phyloP scores from a whole-genome alignment of 148 eudicot genomes.

The Rhododendron henanense region DNA sequence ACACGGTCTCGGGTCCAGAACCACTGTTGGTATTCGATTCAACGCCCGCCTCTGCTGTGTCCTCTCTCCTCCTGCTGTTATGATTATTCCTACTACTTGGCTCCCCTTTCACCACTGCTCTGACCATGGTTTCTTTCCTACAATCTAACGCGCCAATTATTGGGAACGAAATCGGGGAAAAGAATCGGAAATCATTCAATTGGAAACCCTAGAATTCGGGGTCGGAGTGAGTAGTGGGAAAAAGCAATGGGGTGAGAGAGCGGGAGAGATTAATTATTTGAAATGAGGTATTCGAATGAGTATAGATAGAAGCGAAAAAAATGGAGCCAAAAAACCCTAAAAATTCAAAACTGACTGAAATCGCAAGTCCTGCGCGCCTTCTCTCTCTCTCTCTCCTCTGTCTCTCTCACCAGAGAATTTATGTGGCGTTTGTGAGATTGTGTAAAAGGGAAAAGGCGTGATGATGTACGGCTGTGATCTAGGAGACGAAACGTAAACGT shows the following conservation, averaged over 20 bases:
- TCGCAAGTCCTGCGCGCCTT: background rate
- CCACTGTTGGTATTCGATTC: constrained; percentile 1
- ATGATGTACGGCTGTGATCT: background rate
- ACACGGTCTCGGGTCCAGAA: constrained; percentile 23
- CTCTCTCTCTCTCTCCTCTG: background rate
- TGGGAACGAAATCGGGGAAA: background rate
- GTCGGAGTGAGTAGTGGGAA: background rate
- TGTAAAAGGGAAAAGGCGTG: background rate
- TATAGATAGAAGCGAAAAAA: background rate
- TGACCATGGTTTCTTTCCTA: constrained; percentile 16
- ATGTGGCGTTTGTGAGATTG: background rate
- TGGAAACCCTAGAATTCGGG: background rate
- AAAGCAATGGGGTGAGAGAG: background rate
- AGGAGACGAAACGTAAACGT: background rate
- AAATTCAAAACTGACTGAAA: background rate
- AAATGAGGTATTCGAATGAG: background rate
- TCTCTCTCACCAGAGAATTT: background rate
- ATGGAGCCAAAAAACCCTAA: constrained; percentile 10
- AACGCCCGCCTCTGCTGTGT: background rate
- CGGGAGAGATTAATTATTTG: background rate
- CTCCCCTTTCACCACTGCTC: constrained; percentile 18
- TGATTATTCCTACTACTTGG: background rate
- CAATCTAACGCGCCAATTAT: background rate
- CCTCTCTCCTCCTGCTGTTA: constrained; percentile 2
- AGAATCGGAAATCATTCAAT: background rate